Evolutionary conservation across 768 basidiomycete genomes (phyloP), one percentile per base, ranked within the genome.

Genomic region (Pisolithus orientalis): DNA sequence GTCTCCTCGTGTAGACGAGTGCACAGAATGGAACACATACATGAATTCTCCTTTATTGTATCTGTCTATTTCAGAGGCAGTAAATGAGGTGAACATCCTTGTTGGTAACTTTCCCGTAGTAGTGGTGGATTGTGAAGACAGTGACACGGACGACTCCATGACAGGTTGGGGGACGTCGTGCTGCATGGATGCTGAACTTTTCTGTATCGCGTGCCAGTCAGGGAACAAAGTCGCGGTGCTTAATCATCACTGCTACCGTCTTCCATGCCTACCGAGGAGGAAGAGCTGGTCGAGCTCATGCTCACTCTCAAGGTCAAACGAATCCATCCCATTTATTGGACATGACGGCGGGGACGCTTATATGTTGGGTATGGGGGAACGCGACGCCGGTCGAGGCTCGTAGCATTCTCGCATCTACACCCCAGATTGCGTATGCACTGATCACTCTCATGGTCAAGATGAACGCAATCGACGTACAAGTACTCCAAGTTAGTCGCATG

Each of bases 371-470:
- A 2, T 21, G 29, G 37, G 59, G 89, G 86, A 85, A 85, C 80
- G 84, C 87, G 1, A 84, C 85, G 0, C 83, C 86, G 29, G 77
- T 77, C 24, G 81, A 85, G 28, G 87, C 86, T 2, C 75, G 78
- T 21, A 72, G 75, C 31, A 86, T 90, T 59, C 73, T 90, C 40
- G 84, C 85, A 57, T 74, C 75, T 14, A 85, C 87, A 55, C 87
- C 87, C 0, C 82, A 83, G 49, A 87, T 90, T 51, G 82, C 87
- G 0, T 89, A 87, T 65, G 85, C 84, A 1, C 71, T 90, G 0
- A 85, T 90, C 53, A 77, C 78, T 0, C 78, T 89, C 34, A 87
- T 90, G 85, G 86, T 88, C 21, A 80, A 80, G 51, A 80, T 90
- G 70, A 82, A 84, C 52, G 85, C 84, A 0, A 75, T 90, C 37